Evolutionary conservation across 176 grass and related monocot species (phyloP), one percentile per base, ranked within the genome.

Genomic region (Aechmea fasciata): DNA sequence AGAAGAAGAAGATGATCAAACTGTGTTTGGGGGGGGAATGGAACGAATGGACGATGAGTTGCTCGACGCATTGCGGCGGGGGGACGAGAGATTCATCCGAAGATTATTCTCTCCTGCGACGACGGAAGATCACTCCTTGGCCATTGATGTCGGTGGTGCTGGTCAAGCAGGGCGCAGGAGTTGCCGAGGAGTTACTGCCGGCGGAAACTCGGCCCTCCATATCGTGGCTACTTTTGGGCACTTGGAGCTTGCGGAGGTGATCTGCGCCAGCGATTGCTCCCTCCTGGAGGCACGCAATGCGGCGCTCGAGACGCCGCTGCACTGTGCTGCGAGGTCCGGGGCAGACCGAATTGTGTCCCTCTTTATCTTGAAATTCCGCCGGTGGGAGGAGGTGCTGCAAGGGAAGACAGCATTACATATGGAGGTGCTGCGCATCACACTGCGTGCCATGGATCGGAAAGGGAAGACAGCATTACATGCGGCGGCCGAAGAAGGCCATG

Each of bases 231-330:
- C 51, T 13, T 13, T 11, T 52, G 51, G 78, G 3, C 71, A 84
- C 12, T 33, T 9, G 18, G 33, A 51, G 13, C 20, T 75, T 11
- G 78, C 52, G 3, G 0, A 0, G 50, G 28, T 47, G 3, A 20
- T 82, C 18, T 82, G 71, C 51, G 7, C 48, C 47, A 9, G 1
- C 33, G 17, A 49, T 11, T 26, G 49, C 1, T 77, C 65, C 52
- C 71, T 85, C 10, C 15, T 50, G 28, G 28, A 11, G 71, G 8
- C 10, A 2, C 63, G 8, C 52, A 79, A 89, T 41, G 18, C 2
- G 67, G 41, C 33, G 20, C 68, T 25, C 13, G 86, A 89, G 33
- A 85, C 86, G 19, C 86, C 86, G 59, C 17, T 85, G 63, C 83
- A 85, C 74, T 81, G 69, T 20, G 78, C 73, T 0, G 77, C 77